Base-by-base conservation (phyloP, 2,329 filamentous ascomycete species). In the Sclerotinia minor region DNA sequence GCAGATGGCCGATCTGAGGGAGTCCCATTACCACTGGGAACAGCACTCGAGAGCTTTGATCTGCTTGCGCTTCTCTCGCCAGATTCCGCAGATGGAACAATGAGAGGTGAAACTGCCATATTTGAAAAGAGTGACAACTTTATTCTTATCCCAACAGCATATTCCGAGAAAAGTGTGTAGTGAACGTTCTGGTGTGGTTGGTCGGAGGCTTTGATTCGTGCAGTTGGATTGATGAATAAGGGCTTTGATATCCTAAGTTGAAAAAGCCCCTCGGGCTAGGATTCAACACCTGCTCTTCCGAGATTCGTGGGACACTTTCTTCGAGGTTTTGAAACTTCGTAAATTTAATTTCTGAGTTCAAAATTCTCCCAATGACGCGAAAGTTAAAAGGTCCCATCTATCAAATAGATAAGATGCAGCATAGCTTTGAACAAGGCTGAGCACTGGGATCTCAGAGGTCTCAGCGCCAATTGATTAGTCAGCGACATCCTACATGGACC, bases 41-140 rank as follows among this genome's bases (percentile, higher is more conserved):
- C 32, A 55, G 52, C 55, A 45, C 47, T 64, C 29, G 59, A 63
- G 55, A 69, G 60, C 58, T 70, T 71, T 11, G 70, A 65, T 54
- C 44, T 67, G 32, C 41, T 57, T 63, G 67, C 49, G 21, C 65
- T 64, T 55, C 44, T 53, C 24, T 65, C 58, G 24, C 69, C 68
- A 24, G 61, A 35, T 35, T 54, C 57, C 41, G 19, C 54, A 50
- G 67, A 66, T 15, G 67, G 69, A 7, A 71, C 41, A 38, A 69
- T 64, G 60, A 71, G 64, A 21, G 70, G 70, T 45, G 70, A 71
- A 26, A 71, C 69, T n/a, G 70, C 70, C 70, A 71, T 71, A 21
- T n/a, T 65, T 38, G 45, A 47, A 21, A 24, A 44, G 21, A 49
- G 17, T 17, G 57, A 21, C 0, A 26, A n/a, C 6, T 59, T 11